Conservation (phyloP, 1,139 yeast genomes). For the Magnusiomyces magnusii region DNA sequence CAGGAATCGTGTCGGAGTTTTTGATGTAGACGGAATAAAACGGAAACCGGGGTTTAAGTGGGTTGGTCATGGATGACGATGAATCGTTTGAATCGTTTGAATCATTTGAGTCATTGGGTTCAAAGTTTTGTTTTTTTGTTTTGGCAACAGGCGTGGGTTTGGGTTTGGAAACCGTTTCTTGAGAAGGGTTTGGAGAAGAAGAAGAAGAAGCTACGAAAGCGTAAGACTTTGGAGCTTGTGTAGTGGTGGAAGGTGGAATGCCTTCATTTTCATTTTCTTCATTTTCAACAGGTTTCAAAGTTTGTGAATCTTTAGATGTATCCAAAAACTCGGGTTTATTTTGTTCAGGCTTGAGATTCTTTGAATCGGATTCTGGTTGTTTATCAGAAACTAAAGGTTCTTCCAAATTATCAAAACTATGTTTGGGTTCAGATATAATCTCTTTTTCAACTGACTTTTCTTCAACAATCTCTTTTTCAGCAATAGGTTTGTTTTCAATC, state of each 20-base stretch:
- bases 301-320: no score
- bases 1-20: not conserved
- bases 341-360: no score
- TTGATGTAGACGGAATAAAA: not conserved
- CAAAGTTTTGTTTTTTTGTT: not conserved
- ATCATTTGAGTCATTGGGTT: not conserved
- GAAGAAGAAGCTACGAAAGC: constrained; percentile 10
- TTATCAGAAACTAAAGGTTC: no score
- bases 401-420: no score
- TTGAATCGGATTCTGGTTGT: no score
- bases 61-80: not conserved
- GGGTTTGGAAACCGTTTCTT: not conserved
- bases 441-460: no score
- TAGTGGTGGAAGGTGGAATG: not conserved
- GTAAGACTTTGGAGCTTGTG: constrained; percentile 9
- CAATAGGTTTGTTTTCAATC: no score
- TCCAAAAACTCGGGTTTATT: no score
- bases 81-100: not conserved
- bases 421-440: no score
- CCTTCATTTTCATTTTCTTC: no score
- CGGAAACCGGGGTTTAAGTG: not conserved
- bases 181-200: constrained; percentile 13
- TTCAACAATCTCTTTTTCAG: no score
- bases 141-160: not conserved
- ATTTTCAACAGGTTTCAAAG: not conserved